Evolutionary conservation across 352 stramenopile genomes (phyloP).

Genomic region (Peronosclerospora sorghi): DNA sequence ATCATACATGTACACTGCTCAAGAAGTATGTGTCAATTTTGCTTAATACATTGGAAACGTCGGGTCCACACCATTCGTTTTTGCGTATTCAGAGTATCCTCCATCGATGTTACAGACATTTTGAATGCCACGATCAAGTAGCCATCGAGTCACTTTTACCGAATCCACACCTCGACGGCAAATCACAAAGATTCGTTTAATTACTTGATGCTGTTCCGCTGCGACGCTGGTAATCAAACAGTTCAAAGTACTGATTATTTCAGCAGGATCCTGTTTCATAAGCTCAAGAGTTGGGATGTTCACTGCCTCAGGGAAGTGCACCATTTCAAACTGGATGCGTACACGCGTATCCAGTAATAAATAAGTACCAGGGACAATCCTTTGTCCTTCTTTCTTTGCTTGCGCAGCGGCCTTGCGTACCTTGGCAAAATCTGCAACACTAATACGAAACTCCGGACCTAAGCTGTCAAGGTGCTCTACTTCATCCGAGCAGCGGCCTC

Average conservation of each 20-base stretch:
- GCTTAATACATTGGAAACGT: constrained; percentile 68
- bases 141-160: constrained; percentile 38
- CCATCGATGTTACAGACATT: constrained; percentile 56
- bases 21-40: neutral
- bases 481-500: constrained; percentile 8
- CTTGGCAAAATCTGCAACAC: constrained; percentile 23
- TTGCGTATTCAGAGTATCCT: constrained; percentile 57
- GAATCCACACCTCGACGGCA: constrained; percentile 76
- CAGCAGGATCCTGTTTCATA: constrained; percentile 16
- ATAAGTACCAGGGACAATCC: constrained; percentile 11
- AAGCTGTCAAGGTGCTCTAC: constrained; percentile 7
- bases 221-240: neutral
- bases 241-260: constrained; percentile 13
- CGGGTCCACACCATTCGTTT: constrained; percentile 24
- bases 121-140: constrained; percentile 30
- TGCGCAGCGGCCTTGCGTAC: constrained; percentile 22
- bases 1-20: constrained; percentile 16
- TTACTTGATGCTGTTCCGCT: neutral
- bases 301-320: constrained; percentile 56
- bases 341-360: constrained; percentile 51
- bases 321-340: constrained; percentile 58
- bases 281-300: constrained; percentile 50
- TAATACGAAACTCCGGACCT: constrained; percentile 22
- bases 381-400: neutral
- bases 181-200: constrained; percentile 39